Base-by-base conservation (phyloP, 2,329 filamentous ascomycete genomes). In the Hortaea werneckii region DNA sequence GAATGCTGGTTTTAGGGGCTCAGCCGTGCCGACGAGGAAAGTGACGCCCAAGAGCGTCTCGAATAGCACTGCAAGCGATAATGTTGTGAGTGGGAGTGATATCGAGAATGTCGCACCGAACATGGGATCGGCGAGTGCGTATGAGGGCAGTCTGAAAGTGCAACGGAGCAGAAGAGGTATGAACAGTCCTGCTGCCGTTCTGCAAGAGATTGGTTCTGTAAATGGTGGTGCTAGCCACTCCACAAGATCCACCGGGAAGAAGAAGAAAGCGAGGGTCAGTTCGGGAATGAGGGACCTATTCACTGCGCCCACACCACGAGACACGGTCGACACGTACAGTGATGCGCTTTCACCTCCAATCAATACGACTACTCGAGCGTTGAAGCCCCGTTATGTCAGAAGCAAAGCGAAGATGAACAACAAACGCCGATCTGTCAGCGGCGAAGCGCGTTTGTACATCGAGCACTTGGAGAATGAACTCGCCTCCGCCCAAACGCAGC, bases 381-480 rank as follows among this genome's bases (percentile, higher is more conserved):
- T 48, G 37, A 54, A 46, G 29, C 42, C 50, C 11, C 50, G 50
- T 20, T 49, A 53, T 9, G 46, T 41, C 20, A 55, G 54, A 39
- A 46, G 44, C 10, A 46, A 51, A 38, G 50, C 50, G n/a, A 58
- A 55, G 42, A 54, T 59, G 40, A 49, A 43, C 30, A 46, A 51
- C 30, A 53, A 54, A 20, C 46, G 58, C 40, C 57, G 61, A 41
- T 63, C 61, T n/a, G 55, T 65, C 12, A 66, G 63, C 49, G 65
- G 63, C 43, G 68, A 71, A 48, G 63, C 65, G 7, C 61, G 66
- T 27, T 63, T 66, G 45, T 73, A 74, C 53, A 71, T 74, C 48
- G 69, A 73, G 42, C 69, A 73, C 54, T 65, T 75, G 9, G 72
- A 75, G 46, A 58, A 62, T 13, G 67, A 73, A 50, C 56, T 75